These are phyloP conservation scores for Trypethelium eluteriae DNA, from an alignment of 495 filamentous ascomycete genomes.

Conservation along the genomic window DNA sequence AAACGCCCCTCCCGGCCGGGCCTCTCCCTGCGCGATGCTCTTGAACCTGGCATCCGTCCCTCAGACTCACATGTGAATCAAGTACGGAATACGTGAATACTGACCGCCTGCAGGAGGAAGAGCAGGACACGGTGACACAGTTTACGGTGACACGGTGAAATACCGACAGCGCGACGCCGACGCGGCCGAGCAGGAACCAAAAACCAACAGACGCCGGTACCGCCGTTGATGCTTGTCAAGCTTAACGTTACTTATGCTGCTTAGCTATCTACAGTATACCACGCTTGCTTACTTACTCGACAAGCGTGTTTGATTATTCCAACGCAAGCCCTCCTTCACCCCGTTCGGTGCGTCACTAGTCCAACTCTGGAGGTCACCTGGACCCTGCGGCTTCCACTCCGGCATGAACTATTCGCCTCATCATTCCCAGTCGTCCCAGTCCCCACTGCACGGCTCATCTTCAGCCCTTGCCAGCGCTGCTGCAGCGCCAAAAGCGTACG, in stretches of 20 bases:
- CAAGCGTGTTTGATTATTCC: too few species aligned
- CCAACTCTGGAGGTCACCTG: not conserved
- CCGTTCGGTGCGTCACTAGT: not conserved
- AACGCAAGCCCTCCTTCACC: not conserved
- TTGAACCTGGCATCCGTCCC: not conserved
- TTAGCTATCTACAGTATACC: too few species aligned
- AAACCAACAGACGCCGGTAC: not conserved
- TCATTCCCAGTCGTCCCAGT: not conserved
- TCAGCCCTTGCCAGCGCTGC: too few species aligned
- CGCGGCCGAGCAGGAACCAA: not conserved
- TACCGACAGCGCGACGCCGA: too few species aligned
- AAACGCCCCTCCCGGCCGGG: not conserved
- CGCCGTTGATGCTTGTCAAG: not conserved
- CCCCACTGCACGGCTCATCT: not conserved
- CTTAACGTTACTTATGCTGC: not conserved
- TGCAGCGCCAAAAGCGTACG: not conserved
- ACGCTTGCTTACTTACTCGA: too few species aligned
- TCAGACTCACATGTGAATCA: too few species aligned
- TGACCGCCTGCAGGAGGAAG: too few species aligned
- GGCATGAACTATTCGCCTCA: not conserved
- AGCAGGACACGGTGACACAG: too few species aligned
- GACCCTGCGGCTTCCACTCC: not conserved
- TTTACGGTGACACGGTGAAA: too few species aligned
- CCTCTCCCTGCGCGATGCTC: not conserved
- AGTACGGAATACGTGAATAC: too few species aligned